Evolutionary conservation across 2,329 filamentous ascomycete genomes (phyloP).

Genomic region (Stemphylium lycopersici): DNA sequence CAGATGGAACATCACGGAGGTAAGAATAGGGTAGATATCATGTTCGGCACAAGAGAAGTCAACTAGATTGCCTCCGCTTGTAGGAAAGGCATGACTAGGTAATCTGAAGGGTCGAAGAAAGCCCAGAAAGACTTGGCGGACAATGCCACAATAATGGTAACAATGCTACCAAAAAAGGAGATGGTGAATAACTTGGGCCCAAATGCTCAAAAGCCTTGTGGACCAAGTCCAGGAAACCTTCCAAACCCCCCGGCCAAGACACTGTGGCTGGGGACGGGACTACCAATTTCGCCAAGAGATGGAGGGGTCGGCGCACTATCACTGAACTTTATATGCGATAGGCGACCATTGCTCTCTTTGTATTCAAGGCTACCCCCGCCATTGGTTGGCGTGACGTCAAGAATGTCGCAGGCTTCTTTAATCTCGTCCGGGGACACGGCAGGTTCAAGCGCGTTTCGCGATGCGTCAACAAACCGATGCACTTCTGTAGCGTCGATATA

Average conservation of each 20-base stretch:
- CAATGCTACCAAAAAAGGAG: constrained; percentile 13
- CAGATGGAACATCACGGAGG: background rate
- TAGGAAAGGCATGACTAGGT: constrained; percentile 18
- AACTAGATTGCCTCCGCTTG: constrained; percentile 28
- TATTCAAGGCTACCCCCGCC: constrained; percentile 88
- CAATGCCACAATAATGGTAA: constrained; percentile 13
- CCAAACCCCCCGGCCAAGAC: constrained; percentile 46
- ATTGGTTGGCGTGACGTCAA: constrained; percentile 77
- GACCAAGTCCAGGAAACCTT: constrained; percentile 43
- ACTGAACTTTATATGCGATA: constrained; percentile 53
- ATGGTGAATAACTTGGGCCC: background rate
- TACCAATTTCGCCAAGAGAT: constrained; percentile 56
- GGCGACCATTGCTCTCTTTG: constrained; percentile 57
- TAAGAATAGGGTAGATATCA: no score
- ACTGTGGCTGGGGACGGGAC: constrained; percentile 53
- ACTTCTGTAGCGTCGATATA: constrained; percentile 73
- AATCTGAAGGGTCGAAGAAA: constrained; percentile 5
- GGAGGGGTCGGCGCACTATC: constrained; percentile 34
- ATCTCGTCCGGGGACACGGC: constrained; percentile 70
- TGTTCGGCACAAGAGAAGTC: constrained; percentile 18
- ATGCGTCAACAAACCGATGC: constrained; percentile 67
- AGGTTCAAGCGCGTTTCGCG: constrained; percentile 65
- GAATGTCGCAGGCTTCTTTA: constrained; percentile 85
- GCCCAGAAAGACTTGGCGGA: background rate
- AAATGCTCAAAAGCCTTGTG: constrained; percentile 36